Percentiles rank a stretch among this genome's conserved stretches.
Conservation (phyloP, 2,329 filamentous ascomycete species). For the Fusarium sp. region DNA sequence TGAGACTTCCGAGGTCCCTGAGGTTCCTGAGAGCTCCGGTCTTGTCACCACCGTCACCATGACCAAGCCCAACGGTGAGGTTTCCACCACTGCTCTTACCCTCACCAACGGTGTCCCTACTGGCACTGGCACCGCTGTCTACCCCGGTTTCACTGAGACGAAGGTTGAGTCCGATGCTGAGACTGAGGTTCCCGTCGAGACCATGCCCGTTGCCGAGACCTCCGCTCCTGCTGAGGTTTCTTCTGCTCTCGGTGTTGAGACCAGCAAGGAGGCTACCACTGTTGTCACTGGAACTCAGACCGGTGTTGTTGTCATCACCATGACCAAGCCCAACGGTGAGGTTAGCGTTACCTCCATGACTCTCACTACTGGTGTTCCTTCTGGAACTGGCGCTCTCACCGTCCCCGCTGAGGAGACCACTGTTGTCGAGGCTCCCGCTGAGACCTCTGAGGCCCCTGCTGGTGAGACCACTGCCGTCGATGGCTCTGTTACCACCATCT, state of each 20-base stretch:
- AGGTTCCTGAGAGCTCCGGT: constrained; percentile 7
- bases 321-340: constrained; percentile 37
- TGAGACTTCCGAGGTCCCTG: constrained; percentile 24
- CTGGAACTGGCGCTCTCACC: constrained; percentile 28
- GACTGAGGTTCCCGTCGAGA: constrained; percentile 11
- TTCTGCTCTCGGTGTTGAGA: constrained; percentile 17
- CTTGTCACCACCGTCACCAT: constrained; percentile 31
- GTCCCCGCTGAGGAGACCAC: constrained; percentile 23
- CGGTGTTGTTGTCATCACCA: constrained; percentile 24
- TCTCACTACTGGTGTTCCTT: constrained; percentile 23
- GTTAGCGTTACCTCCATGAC: constrained; percentile 29
- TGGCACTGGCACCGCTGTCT: constrained; percentile 27
- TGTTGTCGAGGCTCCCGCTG: not conserved
- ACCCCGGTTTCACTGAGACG: constrained; percentile 10
- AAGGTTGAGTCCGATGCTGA: constrained; percentile 11
- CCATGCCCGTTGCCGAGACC: constrained; percentile 1
- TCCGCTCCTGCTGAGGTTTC: constrained; percentile 1
- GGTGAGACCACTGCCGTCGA: constrained; percentile 1
- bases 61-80: constrained; percentile 35
- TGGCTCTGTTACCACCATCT: constrained; percentile 20
- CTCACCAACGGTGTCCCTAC: constrained; percentile 29
- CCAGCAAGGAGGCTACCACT: constrained; percentile 17
- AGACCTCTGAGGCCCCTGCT: constrained; percentile 7
- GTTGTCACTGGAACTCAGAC: constrained; percentile 2
- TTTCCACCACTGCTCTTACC: constrained; percentile 24